Base-by-base conservation (phyloP, 306 rosid genomes). In the Vicia villosa region DNA sequence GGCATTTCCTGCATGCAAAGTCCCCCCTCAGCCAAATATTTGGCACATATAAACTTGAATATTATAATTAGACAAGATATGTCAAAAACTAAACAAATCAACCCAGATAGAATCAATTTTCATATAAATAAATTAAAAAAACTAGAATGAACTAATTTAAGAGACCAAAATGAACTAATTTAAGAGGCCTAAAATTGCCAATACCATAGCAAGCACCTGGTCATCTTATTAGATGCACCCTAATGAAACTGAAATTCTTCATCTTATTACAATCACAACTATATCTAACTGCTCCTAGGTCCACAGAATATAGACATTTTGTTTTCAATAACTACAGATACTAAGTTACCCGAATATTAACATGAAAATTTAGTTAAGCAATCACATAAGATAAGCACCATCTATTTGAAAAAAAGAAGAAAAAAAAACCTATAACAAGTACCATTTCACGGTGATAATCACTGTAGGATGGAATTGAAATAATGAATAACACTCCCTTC, bases 361-460 rank as follows among this genome's bases (percentile, higher is more conserved):
- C 16, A 68, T 32, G 8, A 64, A 49, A 63, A 22, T 51, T 64
- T 21, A 28, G 26, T 73, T 61, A 49, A 63, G 17, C 58, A 20
- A 16, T 54, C 43, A 21, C 21, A 37, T 40, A 41, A 34, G 52
- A 38, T 54, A 46, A 3, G 41, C 21, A 61, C 28, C 10, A 63
- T 37, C 21, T 59, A 52, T 59, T 56, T 57, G 19, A 49, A 63
- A 57, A 63, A 26, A 66, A 10, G 19, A 49, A 63, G 50, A 63
- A 26, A 66, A 10, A 51, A 59, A 41, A 26, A 42, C 42, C 56
- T n/a, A 5, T 9, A 59, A 32, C 16, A 38, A 26, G 38, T 16
- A 77, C 68, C 37, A 68, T 43, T 68, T 40, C 26, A 14, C 30
- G 16, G 38, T 57, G 49, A 61, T 54, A 66, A 52, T 36, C 24